Evolutionary conservation across 768 basidiomycete genomes (phyloP).

Genomic region (Russula abietina): DNA sequence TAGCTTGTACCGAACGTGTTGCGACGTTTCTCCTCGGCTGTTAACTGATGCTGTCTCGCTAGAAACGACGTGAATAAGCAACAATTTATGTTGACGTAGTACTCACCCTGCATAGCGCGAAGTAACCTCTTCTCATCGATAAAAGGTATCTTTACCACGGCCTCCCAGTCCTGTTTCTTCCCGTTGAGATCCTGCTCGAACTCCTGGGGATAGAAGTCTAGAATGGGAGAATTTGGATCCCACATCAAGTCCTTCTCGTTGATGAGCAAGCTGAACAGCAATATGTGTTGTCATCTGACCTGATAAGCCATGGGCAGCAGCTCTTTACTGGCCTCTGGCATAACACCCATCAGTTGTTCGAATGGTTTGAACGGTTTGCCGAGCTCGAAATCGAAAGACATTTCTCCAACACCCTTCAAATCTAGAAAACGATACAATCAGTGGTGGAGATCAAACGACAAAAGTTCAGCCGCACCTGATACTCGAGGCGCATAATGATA

Average conservation of each 20-base stretch:
- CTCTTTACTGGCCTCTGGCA: slow-evolving; percentile 85
- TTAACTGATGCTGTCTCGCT: slow-evolving; percentile 78
- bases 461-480: slow-evolving; percentile 53
- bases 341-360: slow-evolving; percentile 96
- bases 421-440: slow-evolving; percentile 36
- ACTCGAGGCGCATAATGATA: slow-evolving; percentile 98
- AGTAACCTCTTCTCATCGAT: slow-evolving; percentile 79
- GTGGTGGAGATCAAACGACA: slow-evolving; percentile 23
- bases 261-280: slow-evolving; percentile 10
- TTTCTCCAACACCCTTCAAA: slow-evolving; percentile 56
- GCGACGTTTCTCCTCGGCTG: slow-evolving; percentile 63
- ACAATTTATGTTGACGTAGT: background rate
- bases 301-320: slow-evolving; percentile 83
- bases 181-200: slow-evolving; percentile 95
- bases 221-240: slow-evolving; percentile 74
- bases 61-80: slow-evolving; percentile 9
- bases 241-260: slow-evolving; percentile 77
- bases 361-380: slow-evolving; percentile 89
- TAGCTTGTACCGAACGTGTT: slow-evolving; percentile 79
- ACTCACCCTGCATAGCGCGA: slow-evolving; percentile 74
- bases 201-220: slow-evolving; percentile 89
- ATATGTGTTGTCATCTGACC: slow-evolving; percentile 39
- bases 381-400: slow-evolving; percentile 81
- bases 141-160: slow-evolving; percentile 97
- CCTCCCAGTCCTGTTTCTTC: slow-evolving; percentile 99